These are phyloP conservation scores for Candida michaelii DNA, from an alignment of 805 yeast species.

Conservation along the genomic window DNA sequence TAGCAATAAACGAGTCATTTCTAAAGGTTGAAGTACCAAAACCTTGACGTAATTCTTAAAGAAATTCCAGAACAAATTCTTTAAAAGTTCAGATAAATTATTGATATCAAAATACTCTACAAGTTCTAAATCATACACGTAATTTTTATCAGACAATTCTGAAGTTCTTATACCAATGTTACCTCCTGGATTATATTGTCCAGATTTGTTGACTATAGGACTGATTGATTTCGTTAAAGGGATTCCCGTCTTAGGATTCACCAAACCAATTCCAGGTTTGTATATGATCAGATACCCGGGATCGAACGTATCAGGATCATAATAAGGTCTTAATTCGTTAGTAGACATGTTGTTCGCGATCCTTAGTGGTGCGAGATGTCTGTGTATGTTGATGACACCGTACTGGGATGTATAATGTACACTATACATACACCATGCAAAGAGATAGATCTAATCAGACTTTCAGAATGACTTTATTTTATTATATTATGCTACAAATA, in stretches of 20 bases:
- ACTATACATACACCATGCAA: too few species aligned
- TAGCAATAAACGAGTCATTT: conserved; percentile 70
- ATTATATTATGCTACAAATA: too few species aligned
- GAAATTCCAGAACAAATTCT: conserved; percentile 60
- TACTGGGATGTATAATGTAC: too few species aligned
- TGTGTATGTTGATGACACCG: too few species aligned
- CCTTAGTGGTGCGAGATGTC: not conserved
- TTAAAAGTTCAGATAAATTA: conserved; percentile 56
- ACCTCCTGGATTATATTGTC: conserved; percentile 14
- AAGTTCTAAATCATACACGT: conserved; percentile 59
- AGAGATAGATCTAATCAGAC: too few species aligned
- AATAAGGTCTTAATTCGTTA: conserved; percentile 58
- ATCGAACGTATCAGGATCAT: conserved; percentile 65
- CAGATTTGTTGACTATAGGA: conserved; percentile 14
- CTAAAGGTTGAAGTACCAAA: conserved; percentile 83
- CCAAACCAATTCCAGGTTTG: conserved; percentile 61
- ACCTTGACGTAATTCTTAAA: conserved; percentile 67
- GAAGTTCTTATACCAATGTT: conserved; percentile 15
- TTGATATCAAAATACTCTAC: conserved; percentile 62
- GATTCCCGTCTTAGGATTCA: conserved; percentile 44
- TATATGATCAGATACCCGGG: conserved; percentile 62
- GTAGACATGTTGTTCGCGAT: conserved; percentile 4
- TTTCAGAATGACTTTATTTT: too few species aligned
- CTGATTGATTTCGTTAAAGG: conserved; percentile 31
- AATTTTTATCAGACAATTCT: conserved; percentile 35